Conservation (phyloP, 495 filamentous ascomycete genomes). For the Trichoderma parareesei region DNA sequence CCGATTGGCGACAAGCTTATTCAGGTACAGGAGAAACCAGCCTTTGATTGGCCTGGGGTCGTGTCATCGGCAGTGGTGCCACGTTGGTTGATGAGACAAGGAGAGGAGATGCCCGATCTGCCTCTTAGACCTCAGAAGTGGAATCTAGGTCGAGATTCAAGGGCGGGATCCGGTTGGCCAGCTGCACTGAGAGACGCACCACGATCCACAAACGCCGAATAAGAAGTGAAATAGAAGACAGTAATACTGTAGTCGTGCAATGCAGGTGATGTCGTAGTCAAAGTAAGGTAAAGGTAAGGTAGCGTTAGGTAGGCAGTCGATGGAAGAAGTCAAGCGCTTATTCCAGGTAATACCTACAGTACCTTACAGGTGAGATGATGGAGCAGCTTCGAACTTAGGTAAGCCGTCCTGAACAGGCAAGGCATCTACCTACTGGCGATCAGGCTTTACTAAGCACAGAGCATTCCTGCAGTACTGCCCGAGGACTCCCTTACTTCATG, state of each 20-base stretch:
- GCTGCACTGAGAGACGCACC: background rate
- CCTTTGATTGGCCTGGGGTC: background rate
- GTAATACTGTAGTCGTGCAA: too few relatives aligned
- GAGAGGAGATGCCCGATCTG: background rate
- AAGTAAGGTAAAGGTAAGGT: too few relatives aligned
- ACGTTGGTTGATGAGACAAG: slow-evolving; percentile 2
- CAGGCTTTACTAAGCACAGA: too few relatives aligned
- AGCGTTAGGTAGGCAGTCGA: too few relatives aligned
- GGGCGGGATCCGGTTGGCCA: background rate
- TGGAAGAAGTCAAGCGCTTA: too few relatives aligned
- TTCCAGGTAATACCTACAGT: too few relatives aligned
- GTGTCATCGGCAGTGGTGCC: background rate
- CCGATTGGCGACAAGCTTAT: background rate
- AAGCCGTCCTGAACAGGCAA: too few relatives aligned
- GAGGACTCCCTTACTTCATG: too few relatives aligned
- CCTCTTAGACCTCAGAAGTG: background rate
- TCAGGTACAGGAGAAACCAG: background rate
- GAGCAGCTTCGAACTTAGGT: too few relatives aligned
- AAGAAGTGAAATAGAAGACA: background rate
- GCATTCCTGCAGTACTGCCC: too few relatives aligned
- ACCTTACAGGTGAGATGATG: too few relatives aligned
- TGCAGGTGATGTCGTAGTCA: background rate
- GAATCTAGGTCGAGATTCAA: background rate
- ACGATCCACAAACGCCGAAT: background rate
- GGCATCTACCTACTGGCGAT: too few relatives aligned